Base-by-base conservation (phyloP, 2,329 filamentous ascomycete species). In the Trichocomaceae sp. region DNA sequence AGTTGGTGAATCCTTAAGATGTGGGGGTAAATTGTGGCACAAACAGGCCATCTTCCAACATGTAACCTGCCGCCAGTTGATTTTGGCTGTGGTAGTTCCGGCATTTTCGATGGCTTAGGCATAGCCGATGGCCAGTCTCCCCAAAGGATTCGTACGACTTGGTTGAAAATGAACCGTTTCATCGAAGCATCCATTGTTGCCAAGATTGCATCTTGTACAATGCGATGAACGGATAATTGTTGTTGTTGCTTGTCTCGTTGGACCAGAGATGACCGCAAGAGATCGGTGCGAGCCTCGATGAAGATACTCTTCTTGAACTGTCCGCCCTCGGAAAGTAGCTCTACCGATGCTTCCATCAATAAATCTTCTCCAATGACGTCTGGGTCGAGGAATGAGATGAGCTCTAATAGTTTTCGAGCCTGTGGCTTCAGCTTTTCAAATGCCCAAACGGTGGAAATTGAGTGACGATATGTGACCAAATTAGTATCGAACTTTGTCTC, bases 1-100 rank as follows among this genome's bases (percentile, higher is more conserved):
- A 61, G 41, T 42, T 65, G 59, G 48, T 65, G 59, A 22, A 66
- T 49, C 41, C 20, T 60, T 23, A 61, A 19, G 8, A 66, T 54
- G 46, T 67, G 62, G 12, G 63, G 64, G 35, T 63, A 66, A 9
- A 66, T 52, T 13, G 49, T 59, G 19, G 63, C 58, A 55, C 61
- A 66, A 29, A 29, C 20, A 57, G 61, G 60, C 64, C 63, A 65
- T 41, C 60, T 54, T 42, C 53, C 50, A 47, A 65, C 57, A 55
- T 45, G 26, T 55, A 58, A 45, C 49, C 59, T 64, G 9, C 42
- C 54, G 5, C 50, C 57, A 47, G 41, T 54, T 48, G 56, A 62
- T 53, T 47, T 61, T 9, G 56, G 56, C 50, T 55, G 52, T 13
- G 49, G 61, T 51, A 59, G 12, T 23, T 58, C 57, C 37, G 48